Evolutionary conservation across 805 yeast genomes (phyloP), one percentile per base, ranked within the genome.

Genomic region (Blastobotrys terrestris): DNA sequence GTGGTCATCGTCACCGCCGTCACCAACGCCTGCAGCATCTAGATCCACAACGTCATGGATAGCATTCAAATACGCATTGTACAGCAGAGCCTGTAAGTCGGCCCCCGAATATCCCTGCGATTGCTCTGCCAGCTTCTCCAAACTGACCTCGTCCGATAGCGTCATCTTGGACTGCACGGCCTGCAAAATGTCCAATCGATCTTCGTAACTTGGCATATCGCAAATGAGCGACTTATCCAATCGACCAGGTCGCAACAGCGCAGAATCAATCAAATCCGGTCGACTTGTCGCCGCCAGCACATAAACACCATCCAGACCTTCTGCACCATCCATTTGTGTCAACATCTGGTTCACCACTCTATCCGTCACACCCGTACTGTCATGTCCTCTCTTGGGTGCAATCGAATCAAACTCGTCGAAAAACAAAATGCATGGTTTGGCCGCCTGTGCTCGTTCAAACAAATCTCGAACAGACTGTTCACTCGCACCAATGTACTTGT

Each of bases 321-420:
- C 98, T 0, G 98, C 98, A 72, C 99, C 99, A 68, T 94, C 99
- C 96, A 94, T 91, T 66, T 94, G 97, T 0, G 99, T 94, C 62
- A 94, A 77, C 81, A 94, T 80, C 66, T 94, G 99, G 69, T 94
- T 94, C 21, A 94, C 99, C 42, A 94, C 97, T 61, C 99, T 78
- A 67, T 94, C 99, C 2, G 98, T 94, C 2, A 94, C 98, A 53
- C 98, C 98, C 0, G 98, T 91, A 1, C 96, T 87, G 66, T 92
- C 99, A 63, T 91, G 97, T 1, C 98, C 98, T 44, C 98, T 84
- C 66, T 91, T 91, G 0, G 98, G 98, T 0, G 98, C 97, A 63
- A 94, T 89, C 0, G 98, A 90, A 61, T 92, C 98, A 67, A 92
- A 91, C 64, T 92, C 97, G 69, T 92, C 98, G 68, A 92, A 91